Percentiles rank a stretch among this genome's conserved stretches.
These are phyloP conservation scores for Metarhizium brunneum DNA, from an alignment of 2,329 filamentous ascomycete genomes.

Conservation along the genomic window DNA sequence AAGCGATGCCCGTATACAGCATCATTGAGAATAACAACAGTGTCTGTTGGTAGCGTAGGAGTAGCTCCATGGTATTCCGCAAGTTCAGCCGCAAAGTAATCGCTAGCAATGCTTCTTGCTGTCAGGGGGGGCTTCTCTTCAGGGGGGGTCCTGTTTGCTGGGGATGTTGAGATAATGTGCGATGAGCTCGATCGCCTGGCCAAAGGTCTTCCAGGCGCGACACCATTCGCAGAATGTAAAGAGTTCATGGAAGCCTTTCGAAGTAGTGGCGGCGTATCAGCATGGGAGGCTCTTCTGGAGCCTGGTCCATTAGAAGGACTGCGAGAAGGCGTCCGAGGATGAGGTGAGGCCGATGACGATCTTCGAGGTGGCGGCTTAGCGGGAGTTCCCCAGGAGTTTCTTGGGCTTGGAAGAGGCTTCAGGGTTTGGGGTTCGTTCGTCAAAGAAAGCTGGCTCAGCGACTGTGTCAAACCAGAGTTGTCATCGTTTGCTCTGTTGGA, in stretches of 20 bases:
- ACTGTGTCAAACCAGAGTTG: slow-evolving; percentile 26
- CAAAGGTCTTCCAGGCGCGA: slow-evolving; percentile 24
- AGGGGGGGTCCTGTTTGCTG: slow-evolving; percentile 16
- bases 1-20: slow-evolving; percentile 91
- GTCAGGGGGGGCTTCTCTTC: slow-evolving; percentile 33
- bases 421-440: slow-evolving; percentile 23
- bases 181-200: slow-evolving; percentile 40
- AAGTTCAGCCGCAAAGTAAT: slow-evolving; percentile 63
- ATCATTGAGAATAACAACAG: slow-evolving; percentile 82
- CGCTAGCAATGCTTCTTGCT: slow-evolving; percentile 49
- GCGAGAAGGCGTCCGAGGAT: slow-evolving; percentile 26
- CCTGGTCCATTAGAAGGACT: slow-evolving; percentile 33
- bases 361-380: slow-evolving; percentile 27
- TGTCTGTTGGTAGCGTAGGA: slow-evolving; percentile 40
- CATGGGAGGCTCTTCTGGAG: slow-evolving; percentile 36
- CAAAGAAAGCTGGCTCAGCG: slow-evolving; percentile 36
- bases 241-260: slow-evolving; percentile 51
- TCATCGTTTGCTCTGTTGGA: slow-evolving; percentile 8
- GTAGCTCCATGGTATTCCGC: slow-evolving; percentile 45
- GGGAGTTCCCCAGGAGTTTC: slow-evolving; percentile 20
- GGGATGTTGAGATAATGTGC: slow-evolving; percentile 30
- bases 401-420: slow-evolving; percentile 2
- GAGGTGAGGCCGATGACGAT: slow-evolving; percentile 29
- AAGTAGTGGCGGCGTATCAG: slow-evolving; percentile 40
- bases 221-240: slow-evolving; percentile 38